These are phyloP conservation scores for Melocanna baccifera DNA, from an alignment of 176 grass and related monocot species.

Conservation along the genomic window DNA sequence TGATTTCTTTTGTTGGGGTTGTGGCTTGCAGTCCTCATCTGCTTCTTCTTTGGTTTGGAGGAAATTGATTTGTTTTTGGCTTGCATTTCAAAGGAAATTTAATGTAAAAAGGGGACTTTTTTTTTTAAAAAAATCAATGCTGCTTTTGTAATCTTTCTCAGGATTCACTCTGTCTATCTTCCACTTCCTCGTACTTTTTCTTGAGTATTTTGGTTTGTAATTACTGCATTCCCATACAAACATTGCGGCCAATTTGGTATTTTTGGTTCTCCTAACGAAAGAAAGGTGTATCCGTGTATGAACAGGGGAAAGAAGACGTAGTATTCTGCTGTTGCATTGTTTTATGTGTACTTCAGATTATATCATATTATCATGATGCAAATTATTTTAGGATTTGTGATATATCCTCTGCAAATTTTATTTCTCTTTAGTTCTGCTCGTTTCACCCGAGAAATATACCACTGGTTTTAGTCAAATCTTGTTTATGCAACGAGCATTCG, in stretches of 20 bases:
- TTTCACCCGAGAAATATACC: background rate
- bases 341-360: background rate
- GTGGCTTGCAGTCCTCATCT: background rate
- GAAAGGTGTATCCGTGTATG: background rate
- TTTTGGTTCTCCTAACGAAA: background rate
- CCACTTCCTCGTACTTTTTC: background rate
- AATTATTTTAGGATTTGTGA: background rate
- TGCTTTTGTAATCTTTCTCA: slow-evolving; percentile 5
- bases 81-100: slow-evolving; percentile 6
- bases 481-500: background rate
- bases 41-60: background rate
- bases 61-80: background rate
- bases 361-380: slow-evolving; percentile 4
- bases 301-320: background rate
- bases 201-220: background rate
- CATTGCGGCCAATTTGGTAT: background rate
- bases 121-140: background rate
- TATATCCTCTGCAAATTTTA: background rate
- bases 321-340: slow-evolving; percentile 9
- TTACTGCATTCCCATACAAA: background rate
- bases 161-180: background rate
- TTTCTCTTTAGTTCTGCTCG: background rate
- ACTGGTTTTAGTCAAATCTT: background rate
- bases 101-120: background rate
- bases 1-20: slow-evolving; percentile 1